Conservation (phyloP, 2,329 filamentous ascomycete genomes). For the Didymella keratinophila region DNA sequence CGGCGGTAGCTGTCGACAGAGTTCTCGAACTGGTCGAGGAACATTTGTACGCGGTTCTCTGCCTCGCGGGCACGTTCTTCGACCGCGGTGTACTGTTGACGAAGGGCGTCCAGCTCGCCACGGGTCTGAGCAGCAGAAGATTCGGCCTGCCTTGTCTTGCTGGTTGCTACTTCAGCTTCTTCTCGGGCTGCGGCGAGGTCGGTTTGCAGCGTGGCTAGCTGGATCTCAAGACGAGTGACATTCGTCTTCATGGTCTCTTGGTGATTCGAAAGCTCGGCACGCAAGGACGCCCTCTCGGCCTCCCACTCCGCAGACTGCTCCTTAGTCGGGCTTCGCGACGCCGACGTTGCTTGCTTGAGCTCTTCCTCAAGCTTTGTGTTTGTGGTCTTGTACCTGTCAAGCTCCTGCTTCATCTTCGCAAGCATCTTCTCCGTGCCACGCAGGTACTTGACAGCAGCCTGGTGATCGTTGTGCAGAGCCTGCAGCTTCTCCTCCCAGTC, state of each 20-base stretch:
- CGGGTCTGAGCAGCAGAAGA: constrained; percentile 63
- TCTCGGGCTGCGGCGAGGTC: constrained; percentile 71
- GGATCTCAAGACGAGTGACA: constrained; percentile 72
- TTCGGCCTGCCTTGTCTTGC: constrained; percentile 60
- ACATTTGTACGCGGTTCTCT: constrained; percentile 88
- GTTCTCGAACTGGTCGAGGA: constrained; percentile 92
- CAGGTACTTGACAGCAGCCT: constrained; percentile 96
- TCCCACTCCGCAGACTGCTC: constrained; percentile 73
- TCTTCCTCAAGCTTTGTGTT: constrained; percentile 85
- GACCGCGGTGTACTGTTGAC: constrained; percentile 80
- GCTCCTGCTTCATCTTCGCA: constrained; percentile 96
- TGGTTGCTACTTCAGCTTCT: constrained; percentile 73
- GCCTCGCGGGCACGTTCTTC: constrained; percentile 88
- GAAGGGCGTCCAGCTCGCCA: constrained; percentile 79
- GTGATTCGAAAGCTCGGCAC: constrained; percentile 72
- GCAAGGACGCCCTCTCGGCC: constrained; percentile 71
- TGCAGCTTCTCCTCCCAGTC: constrained; percentile 92
- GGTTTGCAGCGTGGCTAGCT: constrained; percentile 72
- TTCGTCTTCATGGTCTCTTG: constrained; percentile 74
- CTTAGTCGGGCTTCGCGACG: constrained; percentile 49
- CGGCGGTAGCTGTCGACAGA: constrained; percentile 95
- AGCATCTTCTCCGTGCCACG: constrained; percentile 99
- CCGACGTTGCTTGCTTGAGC: constrained; percentile 65
- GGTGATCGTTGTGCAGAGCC: constrained; percentile 95
- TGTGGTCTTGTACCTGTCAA: constrained; percentile 88